phyloP scores from a whole-genome alignment of 1,284 basidiomycete species.

The Ustilago hordei region DNA sequence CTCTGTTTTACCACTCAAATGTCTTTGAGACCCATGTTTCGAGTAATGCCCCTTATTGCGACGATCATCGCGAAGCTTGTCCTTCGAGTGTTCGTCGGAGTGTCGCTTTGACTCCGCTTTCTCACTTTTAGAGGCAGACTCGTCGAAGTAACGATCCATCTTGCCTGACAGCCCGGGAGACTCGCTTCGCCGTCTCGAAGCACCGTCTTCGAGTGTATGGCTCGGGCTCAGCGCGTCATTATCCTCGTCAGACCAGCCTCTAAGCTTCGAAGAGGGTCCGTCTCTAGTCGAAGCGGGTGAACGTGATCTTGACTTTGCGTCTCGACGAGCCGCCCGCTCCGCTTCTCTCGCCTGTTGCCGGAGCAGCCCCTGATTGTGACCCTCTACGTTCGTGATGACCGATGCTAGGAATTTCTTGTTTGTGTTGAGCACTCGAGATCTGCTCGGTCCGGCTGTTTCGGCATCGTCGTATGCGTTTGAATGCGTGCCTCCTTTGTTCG shows the following conservation, averaged over 20 bases:
- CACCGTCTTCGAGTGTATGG: neutral
- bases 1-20: neutral
- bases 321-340: neutral
- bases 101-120: neutral
- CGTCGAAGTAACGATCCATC: constrained; percentile 64
- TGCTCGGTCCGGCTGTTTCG: neutral
- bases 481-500: constrained; percentile 4
- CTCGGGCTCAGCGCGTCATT: neutral
- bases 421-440: constrained; percentile 25
- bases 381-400: constrained; percentile 55
- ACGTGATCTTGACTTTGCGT: neutral
- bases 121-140: constrained; percentile 25
- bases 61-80: neutral
- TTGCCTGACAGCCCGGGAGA: constrained; percentile 35
- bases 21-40: neutral
- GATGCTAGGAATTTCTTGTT: constrained; percentile 59
- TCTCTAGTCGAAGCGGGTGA: neutral
- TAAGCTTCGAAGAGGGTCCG: constrained; percentile 3
- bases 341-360: constrained; percentile 31
- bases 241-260: constrained; percentile 28
- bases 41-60: neutral
- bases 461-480: constrained; percentile 14
- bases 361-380: constrained; percentile 52
- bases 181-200: neutral
- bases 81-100: neutral